Conservation (phyloP, 2,329 filamentous ascomycete genomes). For the Neoascochyta sp. region DNA sequence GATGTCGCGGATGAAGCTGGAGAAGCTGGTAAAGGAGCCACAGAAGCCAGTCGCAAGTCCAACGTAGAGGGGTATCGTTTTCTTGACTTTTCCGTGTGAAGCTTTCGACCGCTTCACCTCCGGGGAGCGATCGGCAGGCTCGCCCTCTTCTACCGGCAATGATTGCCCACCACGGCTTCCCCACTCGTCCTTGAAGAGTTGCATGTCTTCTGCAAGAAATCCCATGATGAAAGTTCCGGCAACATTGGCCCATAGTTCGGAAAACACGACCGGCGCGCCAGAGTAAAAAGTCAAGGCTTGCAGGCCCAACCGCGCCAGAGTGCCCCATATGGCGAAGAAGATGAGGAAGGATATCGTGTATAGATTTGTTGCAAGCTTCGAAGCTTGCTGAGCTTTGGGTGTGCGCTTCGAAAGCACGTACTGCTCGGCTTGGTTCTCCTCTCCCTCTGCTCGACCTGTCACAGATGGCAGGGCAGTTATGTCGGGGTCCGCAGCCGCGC, state of each 20-base stretch:
- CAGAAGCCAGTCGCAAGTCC: constrained; percentile 84
- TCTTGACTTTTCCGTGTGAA: constrained; percentile 58
- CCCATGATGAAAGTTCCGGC: constrained; percentile 79
- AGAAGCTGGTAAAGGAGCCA: constrained; percentile 87
- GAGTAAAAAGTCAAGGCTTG: constrained; percentile 77
- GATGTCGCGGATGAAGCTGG: constrained; percentile 73
- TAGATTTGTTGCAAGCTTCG: constrained; percentile 37
- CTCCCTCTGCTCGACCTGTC: constrained; percentile 4
- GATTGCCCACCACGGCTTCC: constrained; percentile 37
- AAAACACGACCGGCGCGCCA: constrained; percentile 68
- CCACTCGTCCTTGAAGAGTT: constrained; percentile 69
- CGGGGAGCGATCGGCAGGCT: constrained; percentile 30
- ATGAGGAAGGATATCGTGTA: constrained; percentile 77
- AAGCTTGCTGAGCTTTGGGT: constrained; percentile 12
- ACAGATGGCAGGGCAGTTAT: constrained; percentile 31
- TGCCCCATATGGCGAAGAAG: constrained; percentile 81
- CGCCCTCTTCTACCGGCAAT: constrained; percentile 20
- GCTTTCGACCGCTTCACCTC: constrained; percentile 47
- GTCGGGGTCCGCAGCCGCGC: constrained; percentile 17
- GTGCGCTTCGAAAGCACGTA: constrained; percentile 12
- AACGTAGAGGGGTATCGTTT: constrained; percentile 83
- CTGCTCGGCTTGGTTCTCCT: constrained; percentile 7
- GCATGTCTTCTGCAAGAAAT: constrained; percentile 74
- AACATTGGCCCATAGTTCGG: constrained; percentile 84
- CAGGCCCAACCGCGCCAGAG: constrained; percentile 75